A percentile compares a stretch with the other conserved stretches of the same genome.
Evolutionary conservation across 768 basidiomycete species (phyloP).

Genomic region (Trametes gibbosa): DNA sequence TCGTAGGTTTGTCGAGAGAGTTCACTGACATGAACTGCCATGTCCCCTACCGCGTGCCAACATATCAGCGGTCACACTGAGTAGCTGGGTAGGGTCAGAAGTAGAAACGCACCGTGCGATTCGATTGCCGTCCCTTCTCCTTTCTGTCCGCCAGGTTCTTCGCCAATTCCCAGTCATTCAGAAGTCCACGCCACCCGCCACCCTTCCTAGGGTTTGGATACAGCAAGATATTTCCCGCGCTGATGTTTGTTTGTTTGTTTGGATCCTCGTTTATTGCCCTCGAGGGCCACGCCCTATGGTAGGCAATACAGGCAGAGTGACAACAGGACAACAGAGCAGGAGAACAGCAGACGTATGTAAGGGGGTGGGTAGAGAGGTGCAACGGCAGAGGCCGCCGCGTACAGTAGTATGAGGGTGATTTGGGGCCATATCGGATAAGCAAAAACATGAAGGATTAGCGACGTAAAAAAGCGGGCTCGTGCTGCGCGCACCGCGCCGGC

Average conservation of each 20-base stretch:
- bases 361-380: neutral
- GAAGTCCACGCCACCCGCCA: neutral
- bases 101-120: neutral
- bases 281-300: constrained; percentile 11
- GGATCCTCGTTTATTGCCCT: constrained; percentile 2
- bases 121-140: neutral
- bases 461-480: neutral
- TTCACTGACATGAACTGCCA: constrained; percentile 10
- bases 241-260: constrained; percentile 6
- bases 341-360: neutral
- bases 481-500: neutral
- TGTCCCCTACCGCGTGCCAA: neutral
- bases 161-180: constrained; percentile 15
- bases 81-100: neutral
- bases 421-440: neutral
- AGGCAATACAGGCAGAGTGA: neutral
- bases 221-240: constrained; percentile 8
- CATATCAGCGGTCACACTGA: neutral
- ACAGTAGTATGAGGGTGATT: neutral
- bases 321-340: neutral
- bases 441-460: too few relatives aligned
- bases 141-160: neutral
- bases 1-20: neutral
- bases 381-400: neutral
- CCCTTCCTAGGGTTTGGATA: neutral